Conservation (phyloP, 371 early-diverging fungal genomes). For the Rhizopus stolonifer region DNA sequence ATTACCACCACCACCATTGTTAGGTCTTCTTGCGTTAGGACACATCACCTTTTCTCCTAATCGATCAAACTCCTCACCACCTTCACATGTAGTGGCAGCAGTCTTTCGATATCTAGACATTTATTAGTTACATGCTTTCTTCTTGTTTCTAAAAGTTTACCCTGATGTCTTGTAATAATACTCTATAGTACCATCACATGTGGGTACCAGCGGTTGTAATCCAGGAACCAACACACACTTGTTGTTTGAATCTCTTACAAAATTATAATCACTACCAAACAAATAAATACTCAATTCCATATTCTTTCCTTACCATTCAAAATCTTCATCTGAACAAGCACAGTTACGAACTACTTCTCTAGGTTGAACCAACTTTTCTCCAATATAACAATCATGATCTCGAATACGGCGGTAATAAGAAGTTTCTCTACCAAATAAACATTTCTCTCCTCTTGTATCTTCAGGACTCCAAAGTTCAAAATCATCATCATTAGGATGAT, state of each 20-base stretch:
- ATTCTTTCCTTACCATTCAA: conserved; percentile 88
- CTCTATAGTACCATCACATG: conserved; percentile 57
- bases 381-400: conserved; percentile 76
- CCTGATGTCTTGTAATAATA: conserved; percentile 62
- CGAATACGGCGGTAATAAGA: conserved; percentile 81
- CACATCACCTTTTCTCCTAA: conserved; percentile 58
- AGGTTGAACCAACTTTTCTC: conserved; percentile 67
- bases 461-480: conserved; percentile 79
- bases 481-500: conserved; percentile 58
- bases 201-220: conserved; percentile 50
- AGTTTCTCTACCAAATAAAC: conserved; percentile 74
- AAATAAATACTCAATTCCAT: too few relatives aligned
- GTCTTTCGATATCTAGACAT: conserved; percentile 71
- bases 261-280: conserved; percentile 70
- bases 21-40: conserved; percentile 55
- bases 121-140: not conserved
- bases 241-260: conserved; percentile 57
- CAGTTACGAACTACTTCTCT: conserved; percentile 62
- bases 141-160: conserved; percentile 12
- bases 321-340: conserved; percentile 78
- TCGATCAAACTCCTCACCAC: conserved; percentile 56
- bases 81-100: conserved; percentile 70
- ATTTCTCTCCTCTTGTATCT: conserved; percentile 53
- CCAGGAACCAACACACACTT: conserved; percentile 68
- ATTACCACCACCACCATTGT: conserved; percentile 12